Percentiles rank a stretch among this genome's conserved stretches.
Conservation (phyloP, 768 basidiomycete genomes). For the Hygrocybe coccinea region DNA sequence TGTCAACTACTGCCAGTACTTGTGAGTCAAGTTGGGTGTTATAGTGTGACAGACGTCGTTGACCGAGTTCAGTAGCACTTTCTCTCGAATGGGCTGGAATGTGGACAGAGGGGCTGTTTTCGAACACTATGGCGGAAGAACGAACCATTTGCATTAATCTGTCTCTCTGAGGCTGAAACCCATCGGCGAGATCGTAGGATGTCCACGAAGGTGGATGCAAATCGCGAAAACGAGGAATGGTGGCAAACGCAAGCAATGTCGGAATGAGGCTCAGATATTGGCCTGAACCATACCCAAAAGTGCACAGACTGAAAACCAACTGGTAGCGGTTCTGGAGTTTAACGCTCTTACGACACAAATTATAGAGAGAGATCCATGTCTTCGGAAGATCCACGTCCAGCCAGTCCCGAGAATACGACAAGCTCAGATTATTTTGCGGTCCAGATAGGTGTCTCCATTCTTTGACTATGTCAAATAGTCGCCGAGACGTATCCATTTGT, state of each 20-base stretch:
- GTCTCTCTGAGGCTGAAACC: constrained; percentile 16
- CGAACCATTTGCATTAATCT: constrained; percentile 4
- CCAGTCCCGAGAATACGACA: constrained; percentile 28
- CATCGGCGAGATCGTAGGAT: constrained; percentile 18
- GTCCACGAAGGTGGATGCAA: constrained; percentile 15
- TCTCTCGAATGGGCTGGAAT: constrained; percentile 6
- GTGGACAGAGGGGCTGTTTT: neutral
- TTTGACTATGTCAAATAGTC: constrained; percentile 12
- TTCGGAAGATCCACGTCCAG: constrained; percentile 16
- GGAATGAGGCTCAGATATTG: constrained; percentile 18
- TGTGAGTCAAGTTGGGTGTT: constrained; percentile 3
- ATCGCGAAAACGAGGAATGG: constrained; percentile 10
- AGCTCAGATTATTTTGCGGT: neutral
- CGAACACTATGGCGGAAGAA: neutral
- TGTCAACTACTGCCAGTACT: constrained; percentile 5
- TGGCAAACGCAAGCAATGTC: constrained; percentile 31
- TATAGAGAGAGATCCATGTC: constrained; percentile 27
- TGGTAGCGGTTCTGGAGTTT: constrained; percentile 13
- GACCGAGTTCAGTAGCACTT: neutral
- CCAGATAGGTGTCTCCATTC: neutral
- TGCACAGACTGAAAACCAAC: constrained; percentile 29
- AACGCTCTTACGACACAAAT: constrained; percentile 17
- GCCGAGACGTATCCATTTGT: constrained; percentile 4
- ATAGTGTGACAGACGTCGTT: constrained; percentile 3
- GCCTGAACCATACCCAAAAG: constrained; percentile 26